Evolutionary conservation across 352 stramenopile species (phyloP).

Genomic region (Phytopythium litorale): DNA sequence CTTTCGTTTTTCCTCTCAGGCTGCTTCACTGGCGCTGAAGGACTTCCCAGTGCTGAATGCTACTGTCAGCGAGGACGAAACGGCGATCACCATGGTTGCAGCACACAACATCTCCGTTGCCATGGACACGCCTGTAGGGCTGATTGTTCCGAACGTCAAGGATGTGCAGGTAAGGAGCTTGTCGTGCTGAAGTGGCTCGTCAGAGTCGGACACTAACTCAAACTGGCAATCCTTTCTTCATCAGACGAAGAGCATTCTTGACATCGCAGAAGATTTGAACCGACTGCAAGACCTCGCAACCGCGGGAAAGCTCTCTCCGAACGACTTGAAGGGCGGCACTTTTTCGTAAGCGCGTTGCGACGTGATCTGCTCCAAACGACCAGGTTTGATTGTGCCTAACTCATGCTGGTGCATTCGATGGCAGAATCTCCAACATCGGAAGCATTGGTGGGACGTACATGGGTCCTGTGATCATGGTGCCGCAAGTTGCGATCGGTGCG

Average conservation of each 20-base stretch:
- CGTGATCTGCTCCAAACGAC: background rate
- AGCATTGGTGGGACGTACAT: conserved; percentile 98
- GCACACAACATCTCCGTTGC: conserved; percentile 98
- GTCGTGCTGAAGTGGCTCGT: background rate
- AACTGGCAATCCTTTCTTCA: conserved; percentile 3
- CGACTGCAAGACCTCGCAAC: conserved; percentile 85
- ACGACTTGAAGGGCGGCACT: conserved; percentile 91
- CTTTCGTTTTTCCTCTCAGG: conserved; percentile 29
- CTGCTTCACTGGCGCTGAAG: conserved; percentile 91
- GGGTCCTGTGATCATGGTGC: conserved; percentile 93
- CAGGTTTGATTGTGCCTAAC: background rate
- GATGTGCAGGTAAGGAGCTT: conserved; percentile 74
- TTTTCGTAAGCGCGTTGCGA: conserved; percentile 68
- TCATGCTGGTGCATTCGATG: conserved; percentile 2
- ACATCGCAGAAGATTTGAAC: conserved; percentile 84
- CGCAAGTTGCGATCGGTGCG: conserved; percentile 97
- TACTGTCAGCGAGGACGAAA: conserved; percentile 82
- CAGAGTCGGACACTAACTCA: background rate
- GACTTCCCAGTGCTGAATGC: conserved; percentile 95
- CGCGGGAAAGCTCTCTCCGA: conserved; percentile 69
- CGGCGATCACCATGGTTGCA: conserved; percentile 84
- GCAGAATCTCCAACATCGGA: conserved; percentile 91
- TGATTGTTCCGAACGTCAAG: conserved; percentile 97
- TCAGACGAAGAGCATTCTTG: conserved; percentile 75
- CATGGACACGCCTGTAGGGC: conserved; percentile 95